Percentiles rank a stretch among this genome's conserved stretches.
These are phyloP conservation scores for Fusarium redolens DNA, from an alignment of 2,329 filamentous ascomycete genomes.

Conservation along the genomic window DNA sequence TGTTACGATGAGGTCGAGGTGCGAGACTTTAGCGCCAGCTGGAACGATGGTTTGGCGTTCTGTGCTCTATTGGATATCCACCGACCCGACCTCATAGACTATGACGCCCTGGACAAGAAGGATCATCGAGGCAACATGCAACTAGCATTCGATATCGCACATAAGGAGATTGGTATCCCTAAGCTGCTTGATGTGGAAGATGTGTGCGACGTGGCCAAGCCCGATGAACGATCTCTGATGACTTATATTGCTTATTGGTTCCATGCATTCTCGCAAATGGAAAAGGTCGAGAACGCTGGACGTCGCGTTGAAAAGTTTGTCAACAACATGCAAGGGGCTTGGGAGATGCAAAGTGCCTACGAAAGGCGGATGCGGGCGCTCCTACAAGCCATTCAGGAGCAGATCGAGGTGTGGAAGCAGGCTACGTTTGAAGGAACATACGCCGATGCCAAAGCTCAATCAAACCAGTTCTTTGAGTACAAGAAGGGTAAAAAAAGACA, in stretches of 20 bases:
- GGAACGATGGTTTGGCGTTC: constrained; percentile 97
- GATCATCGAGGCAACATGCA: constrained; percentile 99
- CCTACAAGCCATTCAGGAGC: constrained; percentile 77
- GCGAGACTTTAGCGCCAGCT: constrained; percentile 92
- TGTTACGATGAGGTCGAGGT: constrained; percentile 98
- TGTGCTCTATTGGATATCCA: constrained; percentile 97
- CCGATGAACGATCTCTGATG: constrained; percentile 97
- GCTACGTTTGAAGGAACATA: constrained; percentile 93
- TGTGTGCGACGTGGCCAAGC: constrained; percentile 95
- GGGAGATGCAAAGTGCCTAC: constrained; percentile 99
- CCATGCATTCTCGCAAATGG: constrained; percentile 99
- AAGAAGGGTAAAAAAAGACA: constrained; percentile 90
- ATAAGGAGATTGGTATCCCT: constrained; percentile 96
- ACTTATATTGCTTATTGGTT: constrained; percentile 99
- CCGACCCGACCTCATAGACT: constrained; percentile 96
- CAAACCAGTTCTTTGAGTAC: constrained; percentile 83
- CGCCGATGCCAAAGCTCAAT: constrained; percentile 88
- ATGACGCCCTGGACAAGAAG: constrained; percentile 90
- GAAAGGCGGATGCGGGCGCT: constrained; percentile 90
- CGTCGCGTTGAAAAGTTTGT: constrained; percentile 98
- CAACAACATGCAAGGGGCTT: constrained; percentile 97
- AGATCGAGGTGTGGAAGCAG: constrained; percentile 80
- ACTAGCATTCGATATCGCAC: constrained; percentile 94
- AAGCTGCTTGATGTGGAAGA: constrained; percentile 97
- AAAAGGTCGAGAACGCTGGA: constrained; percentile 97